Base-by-base conservation (phyloP, 257 asterid genomes). In the Lavandula angustifolia region DNA sequence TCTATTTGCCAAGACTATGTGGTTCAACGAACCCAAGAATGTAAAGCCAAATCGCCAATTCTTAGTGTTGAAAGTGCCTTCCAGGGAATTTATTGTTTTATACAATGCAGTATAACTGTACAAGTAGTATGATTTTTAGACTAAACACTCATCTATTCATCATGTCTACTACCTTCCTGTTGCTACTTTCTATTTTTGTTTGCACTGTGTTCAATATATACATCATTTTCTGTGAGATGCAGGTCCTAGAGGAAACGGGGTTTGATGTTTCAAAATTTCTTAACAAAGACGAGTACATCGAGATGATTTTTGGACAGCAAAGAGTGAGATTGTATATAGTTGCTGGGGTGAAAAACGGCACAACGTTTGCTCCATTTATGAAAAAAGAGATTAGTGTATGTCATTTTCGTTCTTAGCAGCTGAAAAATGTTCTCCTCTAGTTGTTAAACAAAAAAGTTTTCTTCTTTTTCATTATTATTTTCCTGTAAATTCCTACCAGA, bases 331-430 rank as follows among this genome's bases (percentile, higher is more conserved):
- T 89, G 43, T 89, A 89, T 80, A 81, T 89, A 71, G 85, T 84
- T 65, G 78, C 86, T 64, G 95, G 95, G 48, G 94, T 87, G 78
- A 89, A 77, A 80, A 94, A 89, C 42, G 86, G 74, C 75, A 81
- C 92, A 4, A 68, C 82, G 51, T 90, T 90, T 75, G 96, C 92
- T 67, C 97, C 96, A 22, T 96, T 70, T 44, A 85, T 96, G 3
- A 90, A 90, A 53, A 90, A 87, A 72, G 97, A 90, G 85, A 90
- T 87, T 50, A 90, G 97, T 46, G 97, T 90, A 85, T 33, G 97
- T 71, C 42, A 60, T 57, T 69, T 52, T 22, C 27, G 56, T 11
- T 33, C 46, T 31, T 53, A 7, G 34, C 40, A 27, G 14, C 49
- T 38, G 46, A 60, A 49, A 38, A 44, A 49, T 58, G n/a, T 14